Evolutionary conservation across 306 rosid genomes (phyloP).

Genomic region (Fragaria vesca): DNA sequence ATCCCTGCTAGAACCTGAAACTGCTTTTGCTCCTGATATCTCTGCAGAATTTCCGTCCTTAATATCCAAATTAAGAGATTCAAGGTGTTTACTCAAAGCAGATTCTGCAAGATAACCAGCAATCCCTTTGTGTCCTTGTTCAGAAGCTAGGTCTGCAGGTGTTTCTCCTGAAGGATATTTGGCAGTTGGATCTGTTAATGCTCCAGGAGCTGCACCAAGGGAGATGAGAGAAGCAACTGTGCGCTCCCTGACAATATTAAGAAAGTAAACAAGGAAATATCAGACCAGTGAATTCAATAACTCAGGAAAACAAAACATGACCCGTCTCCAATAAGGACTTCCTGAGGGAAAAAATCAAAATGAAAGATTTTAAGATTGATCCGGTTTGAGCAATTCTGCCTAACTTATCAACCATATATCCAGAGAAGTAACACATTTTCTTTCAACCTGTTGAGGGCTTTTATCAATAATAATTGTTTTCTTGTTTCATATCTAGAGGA

Average conservation of each 20-base stretch:
- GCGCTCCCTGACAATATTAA: conserved; percentile 56
- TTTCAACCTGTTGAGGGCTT: neutral
- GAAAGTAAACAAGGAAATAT: conserved; percentile 19
- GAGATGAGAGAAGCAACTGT: conserved; percentile 70
- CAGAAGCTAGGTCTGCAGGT: conserved; percentile 85
- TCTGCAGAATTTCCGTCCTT: conserved; percentile 39
- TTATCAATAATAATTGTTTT: neutral
- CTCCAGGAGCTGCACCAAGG: conserved; percentile 79
- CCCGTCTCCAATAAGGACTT: neutral
- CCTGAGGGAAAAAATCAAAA: neutral
- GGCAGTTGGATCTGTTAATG: conserved; percentile 69
- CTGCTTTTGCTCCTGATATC: conserved; percentile 40
- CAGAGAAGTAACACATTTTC: neutral
- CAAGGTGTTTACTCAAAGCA: conserved; percentile 54
- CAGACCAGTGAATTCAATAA: neutral
- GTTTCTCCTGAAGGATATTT: conserved; percentile 61
- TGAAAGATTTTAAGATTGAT: neutral
- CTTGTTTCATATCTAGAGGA: neutral
- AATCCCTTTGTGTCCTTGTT: conserved; percentile 83
- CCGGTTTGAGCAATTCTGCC: neutral
- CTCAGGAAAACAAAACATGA: neutral
- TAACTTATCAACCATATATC: neutral
- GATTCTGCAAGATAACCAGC: conserved; percentile 87
- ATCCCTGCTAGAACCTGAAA: conserved; percentile 31
- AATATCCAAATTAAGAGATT: conserved; percentile 50